These are phyloP conservation scores for Erigeron canadensis DNA, from an alignment of 129 eudicot genomes.

Conservation along the genomic window DNA sequence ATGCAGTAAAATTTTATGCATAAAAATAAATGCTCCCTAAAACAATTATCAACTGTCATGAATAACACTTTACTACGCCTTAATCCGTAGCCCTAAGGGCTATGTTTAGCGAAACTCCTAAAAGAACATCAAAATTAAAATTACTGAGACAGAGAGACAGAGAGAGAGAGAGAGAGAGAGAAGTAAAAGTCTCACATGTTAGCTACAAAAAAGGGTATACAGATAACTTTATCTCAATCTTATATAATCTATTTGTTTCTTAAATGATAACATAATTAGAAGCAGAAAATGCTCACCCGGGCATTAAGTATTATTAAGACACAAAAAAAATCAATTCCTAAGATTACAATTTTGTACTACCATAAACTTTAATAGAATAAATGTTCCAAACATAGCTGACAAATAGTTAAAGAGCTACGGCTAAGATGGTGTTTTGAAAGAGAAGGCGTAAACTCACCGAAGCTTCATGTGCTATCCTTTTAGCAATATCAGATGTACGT, in stretches of 20 bases:
- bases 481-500: slow-evolving; percentile 81
- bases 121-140: too few species aligned
- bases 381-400: slow-evolving; percentile 14
- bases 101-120: too few species aligned
- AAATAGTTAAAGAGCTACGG: background rate
- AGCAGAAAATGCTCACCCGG: background rate
- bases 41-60: too few species aligned
- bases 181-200: background rate
- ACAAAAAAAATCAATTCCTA: background rate
- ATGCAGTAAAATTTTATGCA: too few species aligned
- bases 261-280: background rate
- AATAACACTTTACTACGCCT: too few species aligned
- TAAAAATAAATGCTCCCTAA: too few species aligned
- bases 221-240: background rate
- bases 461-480: slow-evolving; percentile 91
- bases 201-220: background rate
- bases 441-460: slow-evolving; percentile 46
- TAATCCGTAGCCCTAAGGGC: too few species aligned
- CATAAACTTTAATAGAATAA: slow-evolving; percentile 4
- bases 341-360: background rate
- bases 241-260: background rate
- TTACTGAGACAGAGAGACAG: too few species aligned
- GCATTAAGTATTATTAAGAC: background rate
- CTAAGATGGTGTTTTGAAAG: background rate
- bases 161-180: background rate